A percentile compares a stretch with the other conserved stretches of the same genome.
These are phyloP conservation scores for Candida stauntonica DNA, from an alignment of 805 yeast genomes.

Conservation along the genomic window DNA sequence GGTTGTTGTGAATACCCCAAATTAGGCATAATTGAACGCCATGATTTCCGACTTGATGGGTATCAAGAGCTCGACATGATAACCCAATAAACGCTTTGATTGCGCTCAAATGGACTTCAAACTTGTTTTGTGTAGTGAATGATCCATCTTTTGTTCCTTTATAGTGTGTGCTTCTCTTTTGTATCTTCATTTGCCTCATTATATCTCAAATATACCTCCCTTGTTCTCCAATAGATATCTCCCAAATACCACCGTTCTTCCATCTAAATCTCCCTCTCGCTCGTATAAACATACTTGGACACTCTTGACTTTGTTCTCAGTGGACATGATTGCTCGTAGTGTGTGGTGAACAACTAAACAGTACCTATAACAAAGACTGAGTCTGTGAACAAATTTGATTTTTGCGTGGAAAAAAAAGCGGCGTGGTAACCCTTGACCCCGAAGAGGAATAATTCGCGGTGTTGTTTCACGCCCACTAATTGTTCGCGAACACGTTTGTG, in stretches of 20 bases:
- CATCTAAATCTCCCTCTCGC: background rate
- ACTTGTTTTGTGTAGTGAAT: too few relatives aligned
- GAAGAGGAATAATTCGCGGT: slow-evolving; percentile 15
- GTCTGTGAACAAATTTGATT: slow-evolving; percentile 22
- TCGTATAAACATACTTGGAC: slow-evolving; percentile 71
- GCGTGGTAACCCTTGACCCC: slow-evolving; percentile 10
- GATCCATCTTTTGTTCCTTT: too few relatives aligned
- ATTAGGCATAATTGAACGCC: too few relatives aligned
- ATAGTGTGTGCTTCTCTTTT: too few relatives aligned
- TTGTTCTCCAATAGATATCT: background rate
- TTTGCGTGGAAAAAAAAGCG: slow-evolving; percentile 18
- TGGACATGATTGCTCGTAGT: slow-evolving; percentile 48
- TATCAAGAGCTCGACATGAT: too few relatives aligned
- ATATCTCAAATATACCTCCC: too few relatives aligned
- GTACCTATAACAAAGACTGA: too few relatives aligned
- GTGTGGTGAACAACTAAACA: slow-evolving; percentile 10
- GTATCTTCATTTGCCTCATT: background rate
- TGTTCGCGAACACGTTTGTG: slow-evolving; percentile 7
- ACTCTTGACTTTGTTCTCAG: slow-evolving; percentile 58
- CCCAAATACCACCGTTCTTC: too few relatives aligned
- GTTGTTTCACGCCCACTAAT: slow-evolving; percentile 1
- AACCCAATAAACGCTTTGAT: too few relatives aligned
- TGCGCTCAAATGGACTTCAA: too few relatives aligned
- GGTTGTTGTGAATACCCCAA: background rate
- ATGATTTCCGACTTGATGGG: too few relatives aligned